phyloP scores from a whole-genome alignment of 208 protist species.

The Crithidia sp. region DNA sequence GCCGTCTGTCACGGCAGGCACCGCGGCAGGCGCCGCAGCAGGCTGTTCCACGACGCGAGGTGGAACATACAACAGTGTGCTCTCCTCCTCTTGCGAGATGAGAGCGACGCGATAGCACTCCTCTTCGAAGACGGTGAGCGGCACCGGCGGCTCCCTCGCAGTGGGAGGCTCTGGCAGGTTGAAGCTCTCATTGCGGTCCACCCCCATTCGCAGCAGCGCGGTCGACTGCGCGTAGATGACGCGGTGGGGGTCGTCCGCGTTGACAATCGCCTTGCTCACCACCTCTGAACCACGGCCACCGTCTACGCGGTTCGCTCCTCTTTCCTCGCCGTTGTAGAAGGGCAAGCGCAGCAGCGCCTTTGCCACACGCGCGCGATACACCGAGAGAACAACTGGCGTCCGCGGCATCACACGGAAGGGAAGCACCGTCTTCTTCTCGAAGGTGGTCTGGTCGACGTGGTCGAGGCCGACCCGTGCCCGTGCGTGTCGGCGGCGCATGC shows the following conservation, averaged over 20 bases:
- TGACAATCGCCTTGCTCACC: neutral
- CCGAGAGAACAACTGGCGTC: slow-evolving; percentile 17
- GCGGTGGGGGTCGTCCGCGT: slow-evolving; percentile 19
- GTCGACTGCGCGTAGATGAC: slow-evolving; percentile 26
- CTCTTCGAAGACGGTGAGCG: slow-evolving; percentile 32
- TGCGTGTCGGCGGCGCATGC: neutral
- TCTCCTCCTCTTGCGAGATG: slow-evolving; percentile 12
- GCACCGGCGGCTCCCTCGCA: neutral
- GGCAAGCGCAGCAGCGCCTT: slow-evolving; percentile 10
- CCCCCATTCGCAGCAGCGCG: neutral
- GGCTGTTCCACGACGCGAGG: no score
- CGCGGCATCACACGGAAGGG: slow-evolving; percentile 14
- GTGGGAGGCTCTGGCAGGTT: no score
- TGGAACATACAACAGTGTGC: no score
- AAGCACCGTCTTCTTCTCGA: slow-evolving; percentile 19
- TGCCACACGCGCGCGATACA: slow-evolving; percentile 21
- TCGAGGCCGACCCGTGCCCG: slow-evolving; percentile 19
- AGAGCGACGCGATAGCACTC: slow-evolving; percentile 34
- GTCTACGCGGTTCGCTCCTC: no score
- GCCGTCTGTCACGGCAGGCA: neutral
- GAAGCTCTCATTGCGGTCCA: neutral
- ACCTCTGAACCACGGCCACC: no score
- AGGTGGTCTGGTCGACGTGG: slow-evolving; percentile 21
- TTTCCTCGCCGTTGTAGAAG: no score
- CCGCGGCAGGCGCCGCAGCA: no score